Evolutionary conservation across 1,139 yeast species (phyloP), one percentile per base, ranked within the genome.

Genomic region (Spathaspora sp.): DNA sequence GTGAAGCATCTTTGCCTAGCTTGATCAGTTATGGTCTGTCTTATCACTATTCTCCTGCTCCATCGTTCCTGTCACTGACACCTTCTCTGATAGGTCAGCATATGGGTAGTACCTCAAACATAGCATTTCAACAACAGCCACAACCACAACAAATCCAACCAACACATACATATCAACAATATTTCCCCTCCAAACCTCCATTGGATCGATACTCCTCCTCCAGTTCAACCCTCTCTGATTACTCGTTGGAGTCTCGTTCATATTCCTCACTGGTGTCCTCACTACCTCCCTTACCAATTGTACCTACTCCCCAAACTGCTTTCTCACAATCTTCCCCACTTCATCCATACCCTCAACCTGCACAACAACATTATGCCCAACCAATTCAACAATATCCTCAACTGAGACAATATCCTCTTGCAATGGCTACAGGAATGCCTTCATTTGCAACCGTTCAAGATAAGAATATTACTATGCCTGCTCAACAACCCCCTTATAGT

Each of bases 101-200:
- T 24, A 37, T 39, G 7, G 23, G 23, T 7, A 33, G 29, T 13
- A 13, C 26, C 13, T 23, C 26, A 4, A 23, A 20, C 20, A 13
- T 16, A 5, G 7, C 36, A 10, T 23, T 39, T 17, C 41, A 10
- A 17, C 27, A 27, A 24, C 17, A 39, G 15, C 39, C 36, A 26
- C 25, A 18, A 43, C 45, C 23, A 26, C 48, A 23, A 17, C 47
- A 31, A 11, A 43, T 31, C 7, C 43, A 31, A 7, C 43, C 16
- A 36, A 16, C 16, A 18, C 48, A 18, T 13, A 39, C 38, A 23
- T 31, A 17, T 13, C 44, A 20, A 15, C 49, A 40, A 31, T 37
- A 39, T 10, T 13, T 27, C 39, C 47, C 17, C 15, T 16, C 38
- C 20, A 17, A 33, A 33, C 24, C 23, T 34, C 24, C 13, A 16